Conservation (phyloP, 495 filamentous ascomycete species). For the Penicillium argentinense region DNA sequence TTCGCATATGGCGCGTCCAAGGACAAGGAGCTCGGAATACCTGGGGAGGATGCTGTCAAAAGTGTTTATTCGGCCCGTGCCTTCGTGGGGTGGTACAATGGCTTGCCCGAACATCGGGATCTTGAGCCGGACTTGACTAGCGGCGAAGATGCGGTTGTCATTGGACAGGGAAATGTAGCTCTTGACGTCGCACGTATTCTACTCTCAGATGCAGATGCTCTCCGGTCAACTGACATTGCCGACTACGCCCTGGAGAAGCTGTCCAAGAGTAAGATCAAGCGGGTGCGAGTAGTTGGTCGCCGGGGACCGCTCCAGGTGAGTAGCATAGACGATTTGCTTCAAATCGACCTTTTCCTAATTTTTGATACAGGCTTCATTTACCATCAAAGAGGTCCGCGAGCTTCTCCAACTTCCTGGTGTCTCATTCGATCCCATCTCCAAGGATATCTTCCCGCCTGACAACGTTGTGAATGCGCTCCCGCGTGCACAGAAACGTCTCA, state of each 20-base stretch:
- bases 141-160: constrained; percentile 82
- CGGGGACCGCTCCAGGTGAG: constrained; percentile 81
- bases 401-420: constrained; percentile 75
- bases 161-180: constrained; percentile 96
- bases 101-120: constrained; percentile 77
- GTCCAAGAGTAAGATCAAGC: constrained; percentile 68
- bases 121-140: constrained; percentile 73
- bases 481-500: constrained; percentile 70
- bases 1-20: constrained; percentile 90
- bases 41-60: constrained; percentile 68
- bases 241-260: constrained; percentile 76
- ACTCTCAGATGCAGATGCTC: constrained; percentile 64
- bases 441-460: constrained; percentile 59
- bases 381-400: constrained; percentile 90
- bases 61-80: constrained; percentile 87
- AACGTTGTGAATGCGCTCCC: constrained; percentile 61
- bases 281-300: constrained; percentile 81
- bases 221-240: constrained; percentile 84
- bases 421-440: constrained; percentile 67
- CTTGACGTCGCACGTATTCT: constrained; percentile 91
- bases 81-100: constrained; percentile 99
- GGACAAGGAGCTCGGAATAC: constrained; percentile 75
- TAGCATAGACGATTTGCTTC: no score
- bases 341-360: constrained; percentile 3
- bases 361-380: constrained; percentile 71